phyloP scores from a whole-genome alignment of 129 eudicot species.

The Pseudognaphalium luteoalbum region DNA sequence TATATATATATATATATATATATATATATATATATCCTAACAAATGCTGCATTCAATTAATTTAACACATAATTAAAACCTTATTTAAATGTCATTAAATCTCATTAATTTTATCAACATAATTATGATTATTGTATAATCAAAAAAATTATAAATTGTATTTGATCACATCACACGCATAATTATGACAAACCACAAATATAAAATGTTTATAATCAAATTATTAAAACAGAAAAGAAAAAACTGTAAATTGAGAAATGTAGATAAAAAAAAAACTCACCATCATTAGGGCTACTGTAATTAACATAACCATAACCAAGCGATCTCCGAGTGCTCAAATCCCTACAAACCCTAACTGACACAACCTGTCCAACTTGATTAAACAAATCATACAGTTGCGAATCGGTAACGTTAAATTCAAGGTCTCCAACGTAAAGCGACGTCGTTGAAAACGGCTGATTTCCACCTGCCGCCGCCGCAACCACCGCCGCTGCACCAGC shows the following conservation, averaged over 20 bases:
- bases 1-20: too few species aligned
- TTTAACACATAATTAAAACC: neutral
- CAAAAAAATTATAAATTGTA: neutral
- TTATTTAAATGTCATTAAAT: neutral
- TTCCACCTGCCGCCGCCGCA: conserved; percentile 32
- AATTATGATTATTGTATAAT: too few species aligned
- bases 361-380: conserved; percentile 81
- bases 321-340: conserved; percentile 55
- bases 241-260: neutral
- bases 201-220: neutral
- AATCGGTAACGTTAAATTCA: conserved; percentile 61
- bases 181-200: too few species aligned
- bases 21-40: too few species aligned
- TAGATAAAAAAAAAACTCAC: neutral
- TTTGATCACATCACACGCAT: neutral
- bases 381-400: conserved; percentile 76
- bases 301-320: conserved; percentile 89
- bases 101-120: neutral
- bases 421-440: conserved; percentile 78
- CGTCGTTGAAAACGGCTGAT: conserved; percentile 46
- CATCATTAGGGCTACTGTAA: conserved; percentile 67
- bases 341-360: conserved; percentile 86
- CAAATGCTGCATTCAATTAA: too few species aligned
- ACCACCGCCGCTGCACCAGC: conserved; percentile 16
- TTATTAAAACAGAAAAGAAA: neutral